phyloP scores from a whole-genome alignment of 108 stramenopile genomes.

The Pseudonitzschia pungens region DNA sequence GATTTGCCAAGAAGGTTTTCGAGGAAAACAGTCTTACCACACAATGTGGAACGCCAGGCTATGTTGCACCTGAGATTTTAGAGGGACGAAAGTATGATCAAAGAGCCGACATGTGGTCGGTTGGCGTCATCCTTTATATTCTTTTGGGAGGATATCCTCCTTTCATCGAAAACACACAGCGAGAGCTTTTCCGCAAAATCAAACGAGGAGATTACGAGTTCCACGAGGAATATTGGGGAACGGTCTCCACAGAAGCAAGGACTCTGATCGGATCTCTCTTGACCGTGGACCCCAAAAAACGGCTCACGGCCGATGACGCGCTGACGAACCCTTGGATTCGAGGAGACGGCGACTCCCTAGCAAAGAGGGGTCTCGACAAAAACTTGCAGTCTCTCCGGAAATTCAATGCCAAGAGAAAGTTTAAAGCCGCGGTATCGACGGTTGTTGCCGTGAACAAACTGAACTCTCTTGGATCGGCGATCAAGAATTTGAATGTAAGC shows the following conservation, averaged over 20 bases:
- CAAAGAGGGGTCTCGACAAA: conserved; percentile 57
- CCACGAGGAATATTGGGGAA: conserved; percentile 86
- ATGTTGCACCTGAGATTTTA: conserved; percentile 96
- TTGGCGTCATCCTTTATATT: conserved; percentile 96
- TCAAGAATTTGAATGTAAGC: not conserved
- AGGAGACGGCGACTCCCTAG: conserved; percentile 58
- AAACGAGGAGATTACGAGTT: conserved; percentile 81
- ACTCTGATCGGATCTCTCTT: conserved; percentile 78
- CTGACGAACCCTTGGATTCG: conserved; percentile 82
- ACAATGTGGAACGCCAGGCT: conserved; percentile 95
- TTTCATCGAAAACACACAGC: conserved; percentile 83
- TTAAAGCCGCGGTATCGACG: conserved; percentile 77
- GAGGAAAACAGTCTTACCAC: conserved; percentile 69
- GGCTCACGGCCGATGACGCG: conserved; percentile 69
- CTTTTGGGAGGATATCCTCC: conserved; percentile 94
- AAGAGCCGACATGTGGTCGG: conserved; percentile 95
- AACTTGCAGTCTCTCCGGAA: conserved; percentile 66
- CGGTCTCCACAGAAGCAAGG: conserved; percentile 83
- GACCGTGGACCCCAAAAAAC: conserved; percentile 54
- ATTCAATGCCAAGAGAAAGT: conserved; percentile 88
- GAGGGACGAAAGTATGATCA: conserved; percentile 87
- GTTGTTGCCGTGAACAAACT: conserved; percentile 65
- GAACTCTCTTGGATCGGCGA: conserved; percentile 29
- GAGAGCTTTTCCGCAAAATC: conserved; percentile 80
- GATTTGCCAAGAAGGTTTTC: conserved; percentile 88